phyloP scores from a whole-genome alignment of 169 alveolate species.

The Theileria annulata region DNA sequence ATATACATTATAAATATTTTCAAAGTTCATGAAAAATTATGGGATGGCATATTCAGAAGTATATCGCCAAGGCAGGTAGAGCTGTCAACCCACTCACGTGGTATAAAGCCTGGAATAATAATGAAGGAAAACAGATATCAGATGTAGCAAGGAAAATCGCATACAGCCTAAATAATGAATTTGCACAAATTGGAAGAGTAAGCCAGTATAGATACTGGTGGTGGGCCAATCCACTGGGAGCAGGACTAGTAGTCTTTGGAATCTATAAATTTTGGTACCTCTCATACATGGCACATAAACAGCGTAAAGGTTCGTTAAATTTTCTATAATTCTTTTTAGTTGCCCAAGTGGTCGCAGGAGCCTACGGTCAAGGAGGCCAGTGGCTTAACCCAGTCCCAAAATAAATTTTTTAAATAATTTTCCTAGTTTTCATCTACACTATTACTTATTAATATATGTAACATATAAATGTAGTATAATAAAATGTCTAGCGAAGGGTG shows the following conservation, averaged over 20 bases:
- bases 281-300: conserved; percentile 84
- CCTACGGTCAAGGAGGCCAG: conserved; percentile 89
- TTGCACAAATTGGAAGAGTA: conserved; percentile 75
- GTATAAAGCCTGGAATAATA: conserved; percentile 68
- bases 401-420: conserved; percentile 26
- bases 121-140: conserved; percentile 69
- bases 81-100: conserved; percentile 77
- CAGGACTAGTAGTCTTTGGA: conserved; percentile 81
- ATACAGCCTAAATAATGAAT: conserved; percentile 66
- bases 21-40: conserved; percentile 14
- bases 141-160: conserved; percentile 69
- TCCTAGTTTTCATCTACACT: background rate
- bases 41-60: conserved; percentile 79
- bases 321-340: conserved; percentile 31
- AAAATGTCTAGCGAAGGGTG: background rate
- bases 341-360: conserved; percentile 87
- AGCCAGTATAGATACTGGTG: conserved; percentile 85
- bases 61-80: conserved; percentile 76
- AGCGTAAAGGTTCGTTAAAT: conserved; percentile 71
- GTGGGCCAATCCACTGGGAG: conserved; percentile 88
- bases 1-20: background rate
- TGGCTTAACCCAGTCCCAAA: conserved; percentile 88
- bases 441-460: background rate
- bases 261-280: conserved; percentile 83
- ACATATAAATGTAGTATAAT: background rate